Base-by-base conservation (phyloP, 306 rosid species). In the Crotalaria pallida region DNA sequence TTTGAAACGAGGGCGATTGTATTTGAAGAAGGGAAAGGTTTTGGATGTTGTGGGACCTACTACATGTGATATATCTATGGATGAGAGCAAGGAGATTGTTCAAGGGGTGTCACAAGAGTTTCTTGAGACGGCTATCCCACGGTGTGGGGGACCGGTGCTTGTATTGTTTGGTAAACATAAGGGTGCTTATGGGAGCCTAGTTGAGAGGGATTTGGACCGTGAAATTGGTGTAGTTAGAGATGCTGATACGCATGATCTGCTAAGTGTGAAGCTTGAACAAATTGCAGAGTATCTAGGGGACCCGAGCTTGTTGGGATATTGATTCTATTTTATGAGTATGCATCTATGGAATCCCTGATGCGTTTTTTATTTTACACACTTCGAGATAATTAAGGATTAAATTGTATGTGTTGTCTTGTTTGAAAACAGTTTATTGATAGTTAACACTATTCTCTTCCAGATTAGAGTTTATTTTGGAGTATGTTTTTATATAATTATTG, bases 221-320 rank as follows among this genome's bases (percentile, higher is more conserved):
- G 97, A 87, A 69, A 71, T 60, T 11, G 96, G 87, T 16, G 65
- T 87, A 27, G 88, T 90, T 31, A 78, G 72, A 73, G 98, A 93
- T 84, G 91, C 87, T 10, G 96, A 93, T 75, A 84, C 86, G 47
- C 97, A 90, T 50, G 84, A 72, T 24, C 70, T 87, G 77, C 81
- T 82, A 44, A 81, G 69, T 68, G 94, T 93, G 76, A 77, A 53
- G 23, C 85, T 93, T 22, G 92, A 87, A 61, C 92, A 93, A 55
- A 83, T 93, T 73, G 97, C 98, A 1, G 97, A 93, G 78, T 93
- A 75, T 52, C 67, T 85, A 1, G 98, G 98, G 48, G 97, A 93
- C 33, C 97, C 97, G 13, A 87, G 86, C 71, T 72, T 83, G 44
- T 74, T 93, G 53, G 96, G 96, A 29, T 89, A 88, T 79, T 93